Conservation (phyloP, 140 eudicot species). For the Stevia rebaudiana region DNA sequence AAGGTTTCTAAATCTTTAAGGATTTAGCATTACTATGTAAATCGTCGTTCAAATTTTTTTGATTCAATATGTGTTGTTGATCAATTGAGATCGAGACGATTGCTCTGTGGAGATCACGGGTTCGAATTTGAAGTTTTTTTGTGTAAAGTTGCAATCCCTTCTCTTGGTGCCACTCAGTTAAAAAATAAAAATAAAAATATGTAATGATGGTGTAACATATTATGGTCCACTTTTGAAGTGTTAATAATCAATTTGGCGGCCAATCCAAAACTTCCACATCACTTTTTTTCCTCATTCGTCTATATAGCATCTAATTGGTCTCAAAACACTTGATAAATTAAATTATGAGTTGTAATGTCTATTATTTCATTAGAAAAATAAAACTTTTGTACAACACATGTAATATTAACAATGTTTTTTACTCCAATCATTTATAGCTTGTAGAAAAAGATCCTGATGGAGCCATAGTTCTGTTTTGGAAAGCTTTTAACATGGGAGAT, state of each 20-base stretch:
- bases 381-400: not conserved
- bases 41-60: not conserved
- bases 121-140: constrained; percentile 18
- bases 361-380: not conserved
- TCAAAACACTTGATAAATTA: not conserved
- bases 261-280: not conserved
- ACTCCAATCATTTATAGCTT: constrained; percentile 31
- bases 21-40: no score
- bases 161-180: no score
- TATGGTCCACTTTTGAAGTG: constrained; percentile 1
- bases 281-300: not conserved
- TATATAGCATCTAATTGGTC: not conserved
- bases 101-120: constrained; percentile 28
- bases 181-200: no score
- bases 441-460: constrained; percentile 79
- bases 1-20: no score
- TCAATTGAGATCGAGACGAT: constrained; percentile 8
- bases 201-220: not conserved
- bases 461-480: constrained; percentile 68
- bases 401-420: not conserved
- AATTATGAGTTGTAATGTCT: not conserved
- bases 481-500: constrained; percentile 76
- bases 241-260: not conserved
- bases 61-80: not conserved
- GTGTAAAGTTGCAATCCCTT: constrained; percentile 9